Evolutionary conservation across 2,329 filamentous ascomycete species (phyloP), one percentile per base, ranked within the genome.

Genomic region (Geosmithia flava): DNA sequence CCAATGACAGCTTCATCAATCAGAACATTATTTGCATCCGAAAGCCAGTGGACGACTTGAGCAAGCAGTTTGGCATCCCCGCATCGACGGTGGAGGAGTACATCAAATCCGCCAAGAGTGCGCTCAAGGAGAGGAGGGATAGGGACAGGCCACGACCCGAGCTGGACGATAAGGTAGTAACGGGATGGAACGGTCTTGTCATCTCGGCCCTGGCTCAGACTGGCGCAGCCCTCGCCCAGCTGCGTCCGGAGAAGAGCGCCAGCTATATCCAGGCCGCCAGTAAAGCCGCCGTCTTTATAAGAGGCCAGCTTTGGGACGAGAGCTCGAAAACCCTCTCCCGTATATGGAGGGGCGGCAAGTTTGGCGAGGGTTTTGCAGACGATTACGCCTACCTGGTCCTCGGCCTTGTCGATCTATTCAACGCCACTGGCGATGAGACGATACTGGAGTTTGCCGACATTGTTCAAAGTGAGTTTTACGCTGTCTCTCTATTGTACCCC

Each of bases 1-100:
- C 87, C 0, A 86, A 95, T 57, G 91, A 97, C 59, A 91, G 97
- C 59, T 91, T 97, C 51, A 83, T 95, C 58, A 89, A 91, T 57
- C 88, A 95, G 61, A 98, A 97, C 59, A 89, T 95, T 5, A 67
- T 96, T 2, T 80, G 81, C 39, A 75, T 95, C 23, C 77, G 77
- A 37, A 80, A 76, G 51, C 85, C 82, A 0, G 74, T 81, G 0
- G 72, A 75, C 19, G 79, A 84, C 44, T 71, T 98, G 7, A 83
- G 84, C 15, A 78, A 78, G 49, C 83, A 93, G 55, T 85, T 95
- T 56, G 82, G 80, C 1, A 71, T 91, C 15, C 74, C 82, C 0
- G 78, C 82, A 49, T 74, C 80, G 1, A 83, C 89, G 51, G 78
- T 91, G 2, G 71, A 76, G 42, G 70, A 75, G 40, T 80, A 85